Evolutionary conservation across 2,329 filamentous ascomycete genomes (phyloP).

Genomic region (Aspergillus sp.): DNA sequence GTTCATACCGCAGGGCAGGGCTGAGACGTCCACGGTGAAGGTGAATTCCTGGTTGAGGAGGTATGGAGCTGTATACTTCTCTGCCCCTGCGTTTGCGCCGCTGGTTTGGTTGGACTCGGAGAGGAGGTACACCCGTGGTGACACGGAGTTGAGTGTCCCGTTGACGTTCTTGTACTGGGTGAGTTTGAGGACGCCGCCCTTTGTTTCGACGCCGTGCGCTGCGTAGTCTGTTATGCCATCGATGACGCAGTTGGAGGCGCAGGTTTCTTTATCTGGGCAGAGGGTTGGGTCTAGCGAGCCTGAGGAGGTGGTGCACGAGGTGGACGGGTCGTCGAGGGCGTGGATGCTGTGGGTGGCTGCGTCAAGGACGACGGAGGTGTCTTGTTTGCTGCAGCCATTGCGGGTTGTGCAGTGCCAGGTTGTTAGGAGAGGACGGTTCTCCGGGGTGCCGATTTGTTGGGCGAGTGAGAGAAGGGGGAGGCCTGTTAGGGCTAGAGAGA

Average conservation of each 20-base stretch:
- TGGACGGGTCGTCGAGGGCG: constrained; percentile 31
- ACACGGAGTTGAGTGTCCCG: constrained; percentile 29
- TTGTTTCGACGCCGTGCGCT: constrained; percentile 49
- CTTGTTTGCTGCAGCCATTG: constrained; percentile 51
- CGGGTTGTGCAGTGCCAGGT: constrained; percentile 52
- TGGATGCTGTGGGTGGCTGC: constrained; percentile 56
- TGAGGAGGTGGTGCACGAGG: constrained; percentile 52
- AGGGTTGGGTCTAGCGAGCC: constrained; percentile 47
- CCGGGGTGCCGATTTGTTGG: constrained; percentile 53
- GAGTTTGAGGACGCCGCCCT: constrained; percentile 48
- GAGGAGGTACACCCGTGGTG: constrained; percentile 59
- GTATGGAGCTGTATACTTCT: constrained; percentile 46
- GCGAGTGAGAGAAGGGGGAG: constrained; percentile 42
- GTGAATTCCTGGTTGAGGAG: constrained; percentile 66
- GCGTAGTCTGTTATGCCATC: constrained; percentile 54
- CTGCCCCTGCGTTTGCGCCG: constrained; percentile 25
- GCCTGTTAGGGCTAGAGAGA: constrained; percentile 5
- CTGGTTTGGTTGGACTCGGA: constrained; percentile 42
- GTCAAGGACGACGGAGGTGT: constrained; percentile 54
- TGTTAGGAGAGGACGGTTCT: constrained; percentile 52
- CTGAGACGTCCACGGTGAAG: constrained; percentile 68
- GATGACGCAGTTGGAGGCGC: constrained; percentile 55
- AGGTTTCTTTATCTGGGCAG: constrained; percentile 50
- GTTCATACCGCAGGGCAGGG: constrained; percentile 68
- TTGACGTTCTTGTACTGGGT: constrained; percentile 41